A percentile compares a stretch with the other conserved stretches of the same genome.
phyloP scores from a whole-genome alignment of 164 flowering plant species.

The Paratinospora sagittata region DNA sequence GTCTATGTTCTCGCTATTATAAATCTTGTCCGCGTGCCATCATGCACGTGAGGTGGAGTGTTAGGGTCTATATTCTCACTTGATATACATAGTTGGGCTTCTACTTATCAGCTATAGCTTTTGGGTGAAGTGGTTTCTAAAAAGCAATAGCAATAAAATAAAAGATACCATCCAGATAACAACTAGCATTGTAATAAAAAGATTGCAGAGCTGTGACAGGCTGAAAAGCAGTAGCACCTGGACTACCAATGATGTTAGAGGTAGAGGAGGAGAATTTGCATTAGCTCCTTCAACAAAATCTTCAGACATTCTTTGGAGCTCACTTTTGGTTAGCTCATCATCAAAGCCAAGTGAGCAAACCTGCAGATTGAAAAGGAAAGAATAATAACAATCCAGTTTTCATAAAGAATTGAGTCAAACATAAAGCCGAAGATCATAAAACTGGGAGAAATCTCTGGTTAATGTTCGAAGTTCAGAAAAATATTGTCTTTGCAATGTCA shows the following conservation, averaged over 20 bases:
- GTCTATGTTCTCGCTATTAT: no score
- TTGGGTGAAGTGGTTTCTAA: not conserved
- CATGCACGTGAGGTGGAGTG: no score
- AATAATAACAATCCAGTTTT: not conserved
- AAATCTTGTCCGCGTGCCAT: no score
- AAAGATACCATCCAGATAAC: not conserved
- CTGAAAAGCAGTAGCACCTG: slow-evolving; percentile 47
- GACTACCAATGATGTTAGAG: slow-evolving; percentile 66
- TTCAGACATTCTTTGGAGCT: slow-evolving; percentile 55
- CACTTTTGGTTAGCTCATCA: slow-evolving; percentile 41
- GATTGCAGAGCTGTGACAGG: not conserved
- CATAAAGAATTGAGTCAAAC: not conserved
- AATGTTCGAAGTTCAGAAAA: not conserved
- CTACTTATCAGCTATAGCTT: no score
- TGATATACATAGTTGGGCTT: no score
- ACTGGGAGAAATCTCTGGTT: not conserved
- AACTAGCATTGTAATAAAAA: not conserved
- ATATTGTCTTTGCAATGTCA: not conserved
- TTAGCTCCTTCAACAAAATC: slow-evolving; percentile 53
- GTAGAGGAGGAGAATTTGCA: slow-evolving; percentile 53
- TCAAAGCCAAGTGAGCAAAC: slow-evolving; percentile 54
- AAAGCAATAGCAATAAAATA: not conserved
- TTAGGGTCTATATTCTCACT: no score
- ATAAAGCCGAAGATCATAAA: not conserved
- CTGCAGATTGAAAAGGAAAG: slow-evolving; percentile 28